Conservation (phyloP, 768 basidiomycete genomes). For the Suillus tomentosus region DNA sequence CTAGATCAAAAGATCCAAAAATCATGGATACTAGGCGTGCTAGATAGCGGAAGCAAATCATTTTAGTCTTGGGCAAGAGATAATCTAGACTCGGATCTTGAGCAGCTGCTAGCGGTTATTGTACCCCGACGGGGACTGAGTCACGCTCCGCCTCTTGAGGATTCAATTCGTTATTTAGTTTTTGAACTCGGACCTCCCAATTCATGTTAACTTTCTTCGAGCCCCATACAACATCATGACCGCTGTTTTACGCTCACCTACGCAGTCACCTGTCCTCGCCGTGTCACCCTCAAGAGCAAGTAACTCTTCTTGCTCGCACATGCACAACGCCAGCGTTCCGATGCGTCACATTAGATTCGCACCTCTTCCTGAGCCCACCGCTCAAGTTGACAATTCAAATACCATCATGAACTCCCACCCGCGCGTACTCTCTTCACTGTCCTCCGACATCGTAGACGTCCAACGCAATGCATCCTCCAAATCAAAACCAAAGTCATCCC, state of each 20-base stretch:
- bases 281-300: background rate
- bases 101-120: background rate
- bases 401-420: background rate
- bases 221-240: background rate
- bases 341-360: constrained; percentile 1
- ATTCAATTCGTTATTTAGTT: background rate
- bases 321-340: background rate
- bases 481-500: background rate
- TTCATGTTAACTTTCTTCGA: background rate
- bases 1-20: too few species aligned
- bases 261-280: background rate
- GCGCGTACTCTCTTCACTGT: background rate
- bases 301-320: background rate
- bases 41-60: too few species aligned
- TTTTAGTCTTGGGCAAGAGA: too few species aligned
- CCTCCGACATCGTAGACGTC: background rate
- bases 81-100: background rate
- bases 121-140: background rate
- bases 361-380: background rate
- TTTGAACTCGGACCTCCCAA: background rate
- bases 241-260: background rate
- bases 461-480: background rate
- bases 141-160: too few species aligned
- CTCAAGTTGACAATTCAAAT: background rate
- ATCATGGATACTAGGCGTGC: too few species aligned